phyloP scores from a whole-genome alignment of 805 yeast species.

The Schwanniomyces pseudopolymorphus region DNA sequence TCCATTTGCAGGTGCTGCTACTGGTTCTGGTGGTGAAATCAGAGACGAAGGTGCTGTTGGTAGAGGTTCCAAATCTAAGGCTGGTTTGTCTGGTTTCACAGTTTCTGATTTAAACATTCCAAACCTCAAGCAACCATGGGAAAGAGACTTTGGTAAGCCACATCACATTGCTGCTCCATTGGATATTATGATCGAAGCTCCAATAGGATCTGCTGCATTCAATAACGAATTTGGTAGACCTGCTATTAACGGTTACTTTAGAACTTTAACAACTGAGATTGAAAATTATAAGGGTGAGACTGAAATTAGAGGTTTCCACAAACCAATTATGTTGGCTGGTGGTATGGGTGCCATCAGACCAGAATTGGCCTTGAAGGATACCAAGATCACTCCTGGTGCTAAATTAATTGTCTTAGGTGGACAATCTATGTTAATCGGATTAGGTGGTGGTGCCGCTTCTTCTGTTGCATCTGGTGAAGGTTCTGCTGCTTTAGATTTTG shows the following conservation, averaged over 20 bases:
- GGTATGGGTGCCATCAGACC: conserved; percentile 98
- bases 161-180: conserved; percentile 87
- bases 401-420: conserved; percentile 94
- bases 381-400: conserved; percentile 87
- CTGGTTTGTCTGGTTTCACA: conserved; percentile 91
- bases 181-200: conserved; percentile 96
- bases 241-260: conserved; percentile 92
- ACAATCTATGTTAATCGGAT: conserved; percentile 94
- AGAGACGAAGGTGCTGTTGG: conserved; percentile 99
- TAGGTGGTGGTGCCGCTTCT: conserved; percentile 99
- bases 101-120: conserved; percentile 92
- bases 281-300: conserved; percentile 56
- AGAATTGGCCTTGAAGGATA: conserved; percentile 82
- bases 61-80: conserved; percentile 94
- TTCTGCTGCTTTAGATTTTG: conserved; percentile 94
- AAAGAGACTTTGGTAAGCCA: conserved; percentile 85
- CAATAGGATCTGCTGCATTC: conserved; percentile 96
- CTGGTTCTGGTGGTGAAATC: conserved; percentile 99
- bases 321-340: conserved; percentile 99
- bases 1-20: conserved; percentile 99
- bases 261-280: conserved; percentile 87
- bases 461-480: conserved; percentile 96
- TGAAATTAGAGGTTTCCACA: conserved; percentile 94
- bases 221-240: conserved; percentile 99
- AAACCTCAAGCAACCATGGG: conserved; percentile 90